These are phyloP conservation scores for Leishmania major DNA, from an alignment of 208 protist species.

Conservation along the genomic window DNA sequence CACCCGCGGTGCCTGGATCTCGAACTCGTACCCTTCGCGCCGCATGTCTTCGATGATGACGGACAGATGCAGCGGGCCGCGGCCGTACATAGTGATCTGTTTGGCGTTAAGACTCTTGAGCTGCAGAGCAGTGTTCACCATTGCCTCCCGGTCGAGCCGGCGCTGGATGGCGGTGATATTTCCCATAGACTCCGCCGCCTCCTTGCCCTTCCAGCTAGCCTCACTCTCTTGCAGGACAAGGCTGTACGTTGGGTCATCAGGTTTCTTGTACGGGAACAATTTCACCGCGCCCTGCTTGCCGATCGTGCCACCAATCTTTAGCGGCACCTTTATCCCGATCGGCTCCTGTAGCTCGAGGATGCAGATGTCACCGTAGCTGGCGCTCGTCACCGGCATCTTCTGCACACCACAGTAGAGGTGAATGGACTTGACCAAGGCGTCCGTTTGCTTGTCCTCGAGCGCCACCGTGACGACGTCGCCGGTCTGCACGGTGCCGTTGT, in stretches of 20 bases:
- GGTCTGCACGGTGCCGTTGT: slow-evolving; percentile 86
- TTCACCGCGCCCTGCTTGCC: slow-evolving; percentile 67
- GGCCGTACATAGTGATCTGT: slow-evolving; percentile 89
- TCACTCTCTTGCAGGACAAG: slow-evolving; percentile 92
- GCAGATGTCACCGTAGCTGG: slow-evolving; percentile 88
- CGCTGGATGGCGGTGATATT: slow-evolving; percentile 64
- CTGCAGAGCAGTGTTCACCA: slow-evolving; percentile 94
- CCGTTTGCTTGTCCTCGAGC: slow-evolving; percentile 81
- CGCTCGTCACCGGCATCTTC: slow-evolving; percentile 59
- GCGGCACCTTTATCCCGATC: slow-evolving; percentile 82
- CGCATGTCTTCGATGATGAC: slow-evolving; percentile 98
- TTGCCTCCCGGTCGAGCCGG: slow-evolving; percentile 89
- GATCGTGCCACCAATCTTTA: slow-evolving; percentile 90
- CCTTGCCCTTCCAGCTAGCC: slow-evolving; percentile 91
- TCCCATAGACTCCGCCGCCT: slow-evolving; percentile 80
- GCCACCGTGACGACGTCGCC: slow-evolving; percentile 87
- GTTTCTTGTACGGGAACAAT: slow-evolving; percentile 85
- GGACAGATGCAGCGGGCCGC: slow-evolving; percentile 97
- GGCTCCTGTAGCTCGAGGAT: slow-evolving; percentile 85
- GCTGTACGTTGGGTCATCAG: slow-evolving; percentile 95
- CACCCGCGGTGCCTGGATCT: slow-evolving; percentile 94
- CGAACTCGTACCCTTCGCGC: slow-evolving; percentile 97
- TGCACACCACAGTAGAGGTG: slow-evolving; percentile 87
- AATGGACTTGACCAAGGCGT: slow-evolving; percentile 88
- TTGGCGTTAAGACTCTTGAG: slow-evolving; percentile 47